phyloP scores from a whole-genome alignment of 192 early-diverging fungal genomes.

The Gryganskiella cystojenkinii region DNA sequence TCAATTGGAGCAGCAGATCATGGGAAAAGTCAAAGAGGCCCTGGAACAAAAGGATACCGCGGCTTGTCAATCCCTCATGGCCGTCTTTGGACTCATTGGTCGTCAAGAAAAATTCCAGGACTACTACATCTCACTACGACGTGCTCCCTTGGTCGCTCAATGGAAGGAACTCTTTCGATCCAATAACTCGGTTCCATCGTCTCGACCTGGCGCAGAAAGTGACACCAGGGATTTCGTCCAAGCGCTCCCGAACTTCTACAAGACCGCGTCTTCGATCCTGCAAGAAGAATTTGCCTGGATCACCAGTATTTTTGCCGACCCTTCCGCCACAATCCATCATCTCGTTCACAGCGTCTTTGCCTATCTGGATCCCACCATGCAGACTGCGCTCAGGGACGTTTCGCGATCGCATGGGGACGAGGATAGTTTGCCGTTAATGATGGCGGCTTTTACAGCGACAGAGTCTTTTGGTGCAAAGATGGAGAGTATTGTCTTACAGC shows the following conservation, averaged over 20 bases:
- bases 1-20: conserved; percentile 66
- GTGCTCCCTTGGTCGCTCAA: conserved; percentile 54
- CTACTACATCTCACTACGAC: conserved; percentile 65
- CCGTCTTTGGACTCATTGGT: conserved; percentile 70
- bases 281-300: conserved; percentile 71
- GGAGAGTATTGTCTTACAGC: conserved; percentile 63
- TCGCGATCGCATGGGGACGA: conserved; percentile 38
- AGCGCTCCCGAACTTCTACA: conserved; percentile 62
- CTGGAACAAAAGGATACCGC: conserved; percentile 68
- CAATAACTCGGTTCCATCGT: conserved; percentile 4
- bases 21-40: conserved; percentile 61
- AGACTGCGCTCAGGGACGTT: conserved; percentile 24
- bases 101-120: conserved; percentile 67
- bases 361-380: conserved; percentile 62
- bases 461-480: conserved; percentile 65
- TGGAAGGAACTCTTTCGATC: conserved; percentile 54
- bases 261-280: conserved; percentile 59
- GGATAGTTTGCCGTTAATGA: conserved; percentile 51
- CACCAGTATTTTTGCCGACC: conserved; percentile 64
- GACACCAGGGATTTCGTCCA: conserved; percentile 44
- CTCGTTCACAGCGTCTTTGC: conserved; percentile 63
- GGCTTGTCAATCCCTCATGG: conserved; percentile 58
- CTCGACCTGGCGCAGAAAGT: neutral
- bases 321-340: conserved; percentile 55
- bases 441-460: conserved; percentile 61